These are phyloP conservation scores for Calonectria pauciramosa DNA, from an alignment of 2,329 filamentous ascomycete genomes.

Conservation along the genomic window DNA sequence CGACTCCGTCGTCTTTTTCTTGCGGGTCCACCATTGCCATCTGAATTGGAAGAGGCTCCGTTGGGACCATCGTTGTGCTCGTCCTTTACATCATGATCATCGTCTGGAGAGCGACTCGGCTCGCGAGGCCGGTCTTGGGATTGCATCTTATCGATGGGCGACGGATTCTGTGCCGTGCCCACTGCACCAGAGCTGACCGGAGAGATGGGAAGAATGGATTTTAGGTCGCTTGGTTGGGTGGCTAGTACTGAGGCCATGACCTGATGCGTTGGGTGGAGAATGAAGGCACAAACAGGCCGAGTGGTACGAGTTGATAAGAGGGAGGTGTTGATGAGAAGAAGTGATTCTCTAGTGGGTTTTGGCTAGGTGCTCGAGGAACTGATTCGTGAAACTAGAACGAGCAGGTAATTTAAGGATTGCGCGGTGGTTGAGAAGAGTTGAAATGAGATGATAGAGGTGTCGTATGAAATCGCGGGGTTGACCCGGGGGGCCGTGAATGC, in stretches of 20 bases:
- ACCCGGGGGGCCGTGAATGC: conserved; percentile 36
- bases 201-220: conserved; percentile 54
- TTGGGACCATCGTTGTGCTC: conserved; percentile 49
- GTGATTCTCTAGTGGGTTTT: background rate
- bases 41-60: conserved; percentile 66
- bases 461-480: conserved; percentile 40
- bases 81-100: conserved; percentile 57
- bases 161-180: conserved; percentile 56
- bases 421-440: conserved; percentile 29
- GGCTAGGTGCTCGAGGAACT: background rate
- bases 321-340: background rate
- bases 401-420: conserved; percentile 28
- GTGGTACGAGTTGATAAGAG: conserved; percentile 7
- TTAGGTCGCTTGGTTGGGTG: conserved; percentile 44
- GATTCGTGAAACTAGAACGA: background rate
- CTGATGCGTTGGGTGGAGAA: conserved; percentile 27
- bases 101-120: conserved; percentile 58
- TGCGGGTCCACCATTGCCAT: conserved; percentile 68
- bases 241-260: conserved; percentile 47
- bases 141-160: conserved; percentile 50
- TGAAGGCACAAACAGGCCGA: conserved; percentile 1
- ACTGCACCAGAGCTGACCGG: conserved; percentile 57
- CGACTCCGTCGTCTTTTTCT: conserved; percentile 79
- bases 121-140: conserved; percentile 54
- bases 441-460: conserved; percentile 27